Base-by-base conservation (phyloP, 1,284 basidiomycete species). In the Phylloboletellus chloephorus region DNA sequence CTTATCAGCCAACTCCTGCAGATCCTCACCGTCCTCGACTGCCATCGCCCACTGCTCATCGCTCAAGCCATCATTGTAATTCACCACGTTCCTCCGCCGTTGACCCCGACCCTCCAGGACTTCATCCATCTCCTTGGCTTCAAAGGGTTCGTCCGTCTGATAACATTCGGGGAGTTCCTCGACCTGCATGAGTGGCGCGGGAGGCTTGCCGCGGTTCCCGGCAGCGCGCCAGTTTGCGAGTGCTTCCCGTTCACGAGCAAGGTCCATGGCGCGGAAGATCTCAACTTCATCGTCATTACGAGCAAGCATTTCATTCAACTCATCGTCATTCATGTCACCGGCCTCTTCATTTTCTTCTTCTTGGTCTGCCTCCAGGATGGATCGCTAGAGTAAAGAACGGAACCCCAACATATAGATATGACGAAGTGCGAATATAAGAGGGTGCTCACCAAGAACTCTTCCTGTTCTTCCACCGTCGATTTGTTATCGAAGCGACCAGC, bases 401-500 rank as follows among this genome's bases (percentile, higher is more conserved):
- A 29, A 29, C 17, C n/a, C 47, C 31, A 48, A 29, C 13, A 26
- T 38, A 36, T 39, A 24, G 25, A 32, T 43, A 16, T 3, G 11
- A 29, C 24, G 10, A 25, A 15, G 7, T 11, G n/a, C 2, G 12
- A 22, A 6, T 40, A 9, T 32, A 22, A 46, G 24, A 34, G 31
- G 51, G 50, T 47, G 63, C 84, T 62, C 59, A 90, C 88, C 65
- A 98, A 68, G 54, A 95, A 86, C 58, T 91, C 86, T 61, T 99
- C 96, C 56, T 96, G 93, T 65, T 99, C 96, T 61, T 96, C 94
- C 47, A 91, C 88, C 2, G 93, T 96, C 13, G 94, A 96, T 67
- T 97, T 95, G 67, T 98, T 96, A 66, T 99, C 96, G 72, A 98
- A 98, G 46, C 93, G 91, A 75, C 95, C 95, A 39, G 95, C 95